Base-by-base conservation (phyloP, 23 red algal genomes). In the Cyanidioschyzon merolae region DNA sequence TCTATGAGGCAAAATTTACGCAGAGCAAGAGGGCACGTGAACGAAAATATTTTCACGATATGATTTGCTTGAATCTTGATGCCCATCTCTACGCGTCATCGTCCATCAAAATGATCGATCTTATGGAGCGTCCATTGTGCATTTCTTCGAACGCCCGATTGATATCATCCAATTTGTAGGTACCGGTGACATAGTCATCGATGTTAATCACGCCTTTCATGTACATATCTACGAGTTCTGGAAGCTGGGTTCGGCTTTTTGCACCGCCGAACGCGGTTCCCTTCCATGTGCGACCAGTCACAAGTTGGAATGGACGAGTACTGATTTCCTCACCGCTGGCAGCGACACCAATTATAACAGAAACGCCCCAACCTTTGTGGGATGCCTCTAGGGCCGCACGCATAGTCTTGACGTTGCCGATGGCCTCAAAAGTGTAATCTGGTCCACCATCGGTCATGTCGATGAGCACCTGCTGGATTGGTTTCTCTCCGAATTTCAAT, bases 301-400 rank as follows among this genome's bases (percentile, higher is more conserved):
- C 93, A 21, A 97, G 76, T 58, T 97, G 93, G 75, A 97, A 97
- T n/a, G 93, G 93, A 29, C 89, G 41, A 1, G 93, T 97, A 27
- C 57, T 76, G 58, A 97, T 90, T 45, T 91, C 80, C 82, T 97
- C 58, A 17, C 93, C 93, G 31, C 87, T 71, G 25, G 83, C 93
- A 3, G 93, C 93, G 16, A 97, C 93, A 2, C 93, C 93, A 58
- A 97, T 97, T 50, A 97, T 90, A 31, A 83, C 87, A 63, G 80
- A 86, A 59, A 84, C 88, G 25, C 93, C 93, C 93, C 93, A 97
- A 2, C 93, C 93, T 81, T 95, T 95, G 82, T 97, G 93, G 74
- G 84, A 91, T 3, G 88, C 84, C 57, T 97, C 93, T 0, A 97
- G 81, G 0, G 88, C 93, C 38, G 87, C 84, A 59, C 83, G 88